A percentile compares a stretch with the other conserved stretches of the same genome.
phyloP scores from a whole-genome alignment of 768 basidiomycete genomes.

The Hortiboletus campestris region DNA sequence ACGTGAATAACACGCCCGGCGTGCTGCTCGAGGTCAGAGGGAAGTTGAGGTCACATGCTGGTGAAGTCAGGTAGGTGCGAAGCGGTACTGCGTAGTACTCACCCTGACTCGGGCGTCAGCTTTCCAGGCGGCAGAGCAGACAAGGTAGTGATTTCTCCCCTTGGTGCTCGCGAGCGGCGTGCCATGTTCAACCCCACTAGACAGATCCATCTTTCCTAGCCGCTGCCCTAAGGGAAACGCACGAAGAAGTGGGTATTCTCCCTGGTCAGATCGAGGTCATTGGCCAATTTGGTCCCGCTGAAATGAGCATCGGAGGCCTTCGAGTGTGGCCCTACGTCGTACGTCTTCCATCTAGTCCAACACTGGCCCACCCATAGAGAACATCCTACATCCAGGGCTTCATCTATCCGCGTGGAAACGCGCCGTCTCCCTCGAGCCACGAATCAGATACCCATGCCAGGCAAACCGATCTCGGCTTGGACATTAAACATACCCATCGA shows the following conservation, averaged over 20 bases:
- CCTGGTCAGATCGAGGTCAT: constrained; percentile 63
- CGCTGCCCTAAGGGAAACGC: constrained; percentile 68
- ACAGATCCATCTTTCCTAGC: constrained; percentile 51
- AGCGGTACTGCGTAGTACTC: background rate
- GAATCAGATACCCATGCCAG: constrained; percentile 2
- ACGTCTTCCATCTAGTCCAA: constrained; percentile 29
- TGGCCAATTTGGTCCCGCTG: constrained; percentile 62
- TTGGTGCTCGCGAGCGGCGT: background rate
- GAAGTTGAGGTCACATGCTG: constrained; percentile 64
- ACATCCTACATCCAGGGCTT: constrained; percentile 36
- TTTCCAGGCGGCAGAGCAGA: constrained; percentile 77
- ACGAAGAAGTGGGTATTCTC: constrained; percentile 68
- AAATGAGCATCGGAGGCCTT: constrained; percentile 56
- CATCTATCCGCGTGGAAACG: constrained; percentile 25
- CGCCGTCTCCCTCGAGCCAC: background rate
- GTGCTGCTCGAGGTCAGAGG: constrained; percentile 72
- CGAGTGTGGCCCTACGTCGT: constrained; percentile 79
- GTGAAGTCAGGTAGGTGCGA: constrained; percentile 69
- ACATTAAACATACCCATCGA: background rate
- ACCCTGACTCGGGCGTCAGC: constrained; percentile 37
- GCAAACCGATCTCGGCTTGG: background rate
- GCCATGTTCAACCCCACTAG: constrained; percentile 30
- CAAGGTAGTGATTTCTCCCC: constrained; percentile 38
- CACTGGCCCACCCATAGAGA: background rate
- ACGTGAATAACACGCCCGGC: constrained; percentile 62